A percentile compares a stretch with the other conserved stretches of the same genome.
Conservation (phyloP, 257 asterid species). For the Solanum bulbocastanum region DNA sequence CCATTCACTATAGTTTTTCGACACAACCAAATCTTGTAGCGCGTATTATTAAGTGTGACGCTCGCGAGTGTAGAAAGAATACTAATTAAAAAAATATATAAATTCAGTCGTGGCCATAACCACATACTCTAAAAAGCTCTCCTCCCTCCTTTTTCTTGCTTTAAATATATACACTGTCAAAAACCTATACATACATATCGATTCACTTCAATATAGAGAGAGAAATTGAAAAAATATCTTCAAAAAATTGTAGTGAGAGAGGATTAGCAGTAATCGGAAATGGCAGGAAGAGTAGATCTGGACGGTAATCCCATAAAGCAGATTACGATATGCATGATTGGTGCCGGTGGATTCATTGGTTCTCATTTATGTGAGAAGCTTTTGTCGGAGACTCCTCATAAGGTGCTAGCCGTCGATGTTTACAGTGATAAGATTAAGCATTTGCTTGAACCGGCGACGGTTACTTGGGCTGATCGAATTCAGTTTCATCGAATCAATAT, state of each 20-base stretch:
- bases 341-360: slow-evolving; percentile 97
- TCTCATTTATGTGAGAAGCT: slow-evolving; percentile 95
- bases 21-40: background rate
- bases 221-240: background rate
- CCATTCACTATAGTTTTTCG: background rate
- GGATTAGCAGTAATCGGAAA: background rate
- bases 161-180: slow-evolving; percentile 32
- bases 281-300: slow-evolving; percentile 89
- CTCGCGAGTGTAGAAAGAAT: background rate
- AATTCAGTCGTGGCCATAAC: background rate
- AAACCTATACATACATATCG: background rate
- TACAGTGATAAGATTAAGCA: slow-evolving; percentile 83
- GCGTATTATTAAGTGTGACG: background rate
- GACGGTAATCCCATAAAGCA: slow-evolving; percentile 68
- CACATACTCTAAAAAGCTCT: slow-evolving; percentile 3
- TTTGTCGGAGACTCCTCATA: slow-evolving; percentile 67
- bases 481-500: slow-evolving; percentile 89
- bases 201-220: background rate
- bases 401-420: slow-evolving; percentile 75
- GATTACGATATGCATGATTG: slow-evolving; percentile 85
- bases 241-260: background rate
- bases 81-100: background rate
- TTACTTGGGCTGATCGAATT: slow-evolving; percentile 60
- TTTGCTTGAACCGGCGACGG: slow-evolving; percentile 58
- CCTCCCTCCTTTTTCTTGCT: slow-evolving; percentile 41